phyloP scores from a whole-genome alignment of 202 grass and related monocot genomes.

The Eragrostis tef region DNA sequence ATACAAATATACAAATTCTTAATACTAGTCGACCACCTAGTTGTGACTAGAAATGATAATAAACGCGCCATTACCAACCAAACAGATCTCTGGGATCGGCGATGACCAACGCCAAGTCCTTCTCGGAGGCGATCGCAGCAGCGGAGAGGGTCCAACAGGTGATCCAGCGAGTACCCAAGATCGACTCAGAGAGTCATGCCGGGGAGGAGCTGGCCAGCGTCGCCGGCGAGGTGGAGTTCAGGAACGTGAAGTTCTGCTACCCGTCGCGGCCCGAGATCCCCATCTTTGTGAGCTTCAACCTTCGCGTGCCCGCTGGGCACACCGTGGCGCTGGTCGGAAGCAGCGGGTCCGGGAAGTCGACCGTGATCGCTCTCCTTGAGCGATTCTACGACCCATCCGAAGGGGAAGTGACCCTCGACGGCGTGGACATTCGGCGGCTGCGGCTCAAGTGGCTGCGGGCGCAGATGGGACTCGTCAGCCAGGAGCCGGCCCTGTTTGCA shows the following conservation, averaged over 20 bases:
- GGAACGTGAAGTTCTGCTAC: slow-evolving; percentile 73
- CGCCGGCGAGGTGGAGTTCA: slow-evolving; percentile 82
- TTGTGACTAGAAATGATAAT: no score
- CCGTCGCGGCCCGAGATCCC: slow-evolving; percentile 82
- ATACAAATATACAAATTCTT: no score
- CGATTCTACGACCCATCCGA: slow-evolving; percentile 78
- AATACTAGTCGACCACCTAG: no score
- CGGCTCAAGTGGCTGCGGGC: slow-evolving; percentile 83
- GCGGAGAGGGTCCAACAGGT: slow-evolving; percentile 69
- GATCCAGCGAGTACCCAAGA: slow-evolving; percentile 73
- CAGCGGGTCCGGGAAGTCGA: slow-evolving; percentile 89
- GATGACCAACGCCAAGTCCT: slow-evolving; percentile 82
- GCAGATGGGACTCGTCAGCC: slow-evolving; percentile 92
- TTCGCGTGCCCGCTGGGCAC: slow-evolving; percentile 67
- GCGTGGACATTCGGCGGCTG: slow-evolving; percentile 70
- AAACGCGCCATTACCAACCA: not conserved
- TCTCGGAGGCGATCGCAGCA: slow-evolving; percentile 82
- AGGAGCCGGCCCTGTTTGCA: slow-evolving; percentile 93
- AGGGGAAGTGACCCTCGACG: slow-evolving; percentile 71
- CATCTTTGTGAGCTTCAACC: slow-evolving; percentile 69
- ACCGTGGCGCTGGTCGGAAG: slow-evolving; percentile 73
- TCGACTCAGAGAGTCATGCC: slow-evolving; percentile 69
- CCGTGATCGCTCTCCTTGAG: slow-evolving; percentile 81
- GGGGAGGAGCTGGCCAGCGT: slow-evolving; percentile 65
- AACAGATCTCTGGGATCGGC: slow-evolving; percentile 72